Base-by-base conservation (phyloP, 2,329 filamentous ascomycete species). In the Chrysosporium queenslandicum region DNA sequence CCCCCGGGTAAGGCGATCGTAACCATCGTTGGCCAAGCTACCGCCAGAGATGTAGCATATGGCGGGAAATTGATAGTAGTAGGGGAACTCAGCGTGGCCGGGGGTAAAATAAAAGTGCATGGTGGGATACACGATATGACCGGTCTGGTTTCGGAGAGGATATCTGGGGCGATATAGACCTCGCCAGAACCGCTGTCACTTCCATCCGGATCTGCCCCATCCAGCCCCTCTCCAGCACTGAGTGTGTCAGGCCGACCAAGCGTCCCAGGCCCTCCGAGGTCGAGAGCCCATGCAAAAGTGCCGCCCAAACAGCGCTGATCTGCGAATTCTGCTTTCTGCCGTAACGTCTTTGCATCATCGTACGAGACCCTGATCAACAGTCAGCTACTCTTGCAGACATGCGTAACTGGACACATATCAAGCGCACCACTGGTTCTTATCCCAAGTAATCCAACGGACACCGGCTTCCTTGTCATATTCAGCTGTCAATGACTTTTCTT, bases 91-190 rank as follows among this genome's bases (percentile, higher is more conserved):
- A 59, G 37, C 29, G 53, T 29, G 11, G 53, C 29, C 9, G 56
- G 55, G 25, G 58, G 58, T 40, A 59, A 42, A 32, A 59, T 55
- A 42, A 58, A 56, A n/a, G 54, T 53, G 39, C 58, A 59, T 7
- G 56, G 58, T 11, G 56, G 56, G 16, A 54, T 46, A 36, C 58
- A 59, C 4, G 51, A 36, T 27, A 58, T 50, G 18, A 21, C 37
- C n/a, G 53, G 58, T 18, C 56, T 42, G 4, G 43, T 11, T n/a
- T 52, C 42, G 16, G 43, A 45, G 20, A 52, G 57, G 39, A 59
- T 56, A n/a, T 53, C 52, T 14, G 56, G 56, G 30, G 52, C 43
- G 29, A 59, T 53, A 42, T 54, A 59, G 21, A 59, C 55, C 8
- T 53, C 53, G 6, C 55, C 55, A 7, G 58, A 58, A n/a, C 47